Evolutionary conservation across 148 eudicot species (phyloP).

Genomic region (Pouteria glomerata): DNA sequence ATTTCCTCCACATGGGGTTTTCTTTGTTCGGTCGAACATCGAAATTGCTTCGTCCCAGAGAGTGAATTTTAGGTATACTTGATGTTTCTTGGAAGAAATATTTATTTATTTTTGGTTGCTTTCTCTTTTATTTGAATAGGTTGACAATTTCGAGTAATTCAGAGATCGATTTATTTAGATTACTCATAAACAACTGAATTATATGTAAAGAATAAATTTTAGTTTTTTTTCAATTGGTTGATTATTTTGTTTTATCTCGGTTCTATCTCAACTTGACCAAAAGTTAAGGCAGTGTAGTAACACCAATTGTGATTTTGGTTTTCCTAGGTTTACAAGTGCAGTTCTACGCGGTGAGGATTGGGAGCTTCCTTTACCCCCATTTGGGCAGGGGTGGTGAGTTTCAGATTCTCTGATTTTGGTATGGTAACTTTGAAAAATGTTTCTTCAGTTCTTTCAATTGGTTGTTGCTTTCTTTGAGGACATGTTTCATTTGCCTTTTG

Average conservation of each 20-base stretch:
- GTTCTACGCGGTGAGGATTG: conserved; percentile 77
- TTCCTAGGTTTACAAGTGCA: conserved; percentile 81
- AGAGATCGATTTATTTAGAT: background rate
- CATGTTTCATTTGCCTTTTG: background rate
- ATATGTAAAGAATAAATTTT: background rate
- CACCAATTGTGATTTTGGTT: background rate
- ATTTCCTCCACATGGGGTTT: conserved; percentile 84
- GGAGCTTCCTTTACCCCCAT: conserved; percentile 91
- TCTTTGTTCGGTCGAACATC: conserved; percentile 78
- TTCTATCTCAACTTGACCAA: background rate
- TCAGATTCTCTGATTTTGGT: conserved; percentile 4
- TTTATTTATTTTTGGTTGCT: background rate
- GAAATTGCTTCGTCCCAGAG: conserved; percentile 70
- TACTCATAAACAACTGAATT: background rate
- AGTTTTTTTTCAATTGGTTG: background rate
- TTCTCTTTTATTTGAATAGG: background rate
- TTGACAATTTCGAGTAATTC: background rate
- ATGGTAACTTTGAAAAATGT: background rate
- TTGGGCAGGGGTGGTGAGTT: conserved; percentile 93
- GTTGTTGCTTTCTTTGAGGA: background rate
- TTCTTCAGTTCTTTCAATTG: background rate
- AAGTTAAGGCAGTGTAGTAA: too few species aligned
- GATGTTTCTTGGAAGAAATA: background rate
- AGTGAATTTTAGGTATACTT: conserved; percentile 66
- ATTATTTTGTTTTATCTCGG: background rate